Base-by-base conservation (phyloP, 768 basidiomycete genomes). In the Mycena latifolia region DNA sequence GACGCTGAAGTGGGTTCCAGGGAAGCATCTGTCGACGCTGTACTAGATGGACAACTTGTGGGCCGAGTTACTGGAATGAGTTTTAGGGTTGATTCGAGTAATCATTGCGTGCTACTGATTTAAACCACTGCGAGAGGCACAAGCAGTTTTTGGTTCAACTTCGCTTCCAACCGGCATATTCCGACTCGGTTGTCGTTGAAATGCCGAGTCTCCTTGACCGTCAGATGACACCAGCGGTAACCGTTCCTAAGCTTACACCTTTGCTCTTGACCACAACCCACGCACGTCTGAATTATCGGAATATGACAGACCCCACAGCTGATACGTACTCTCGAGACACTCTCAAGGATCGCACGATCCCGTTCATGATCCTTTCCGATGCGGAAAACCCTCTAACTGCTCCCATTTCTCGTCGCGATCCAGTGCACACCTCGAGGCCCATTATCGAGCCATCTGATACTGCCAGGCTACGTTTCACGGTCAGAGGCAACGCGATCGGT, bases 1-100 rank as follows among this genome's bases (percentile, higher is more conserved):
- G 8, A 76, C 69, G 50, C 69, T 84, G 31, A 81, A 74, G 70
- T 77, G 73, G 46, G 62, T 87, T 45, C 76, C 72, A 20, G 88
- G 89, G 1, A 85, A 87, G 8, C 88, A 87, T 68, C 65, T 88
- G n/a, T 76, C 82, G 22, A 55, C 76, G 9, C 68, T 87, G 28
- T 85, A 82, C 70, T 76, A 81, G 61, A 52, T 86, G 55, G 79
- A 89, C 54, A 77, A 81, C 5, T 71, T 87, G 17, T 87, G 83
- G 85, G 76, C 73, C 39, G 73, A 79, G 55, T 70, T 82, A 46
- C 73, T 82, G 57, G 69, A 46, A n/a, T n/a, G n/a, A n/a, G n/a
- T n/a, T n/a, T n/a, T n/a, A n/a, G n/a, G 45, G 25, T 25, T 24
- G 45, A 46, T 35, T 35, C n/a, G n/a, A n/a, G n/a, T n/a, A n/a